Percentiles rank a stretch among this genome's conserved stretches.
These are phyloP conservation scores for Cryptosporidium sp. DNA, from an alignment of 169 alveolate genomes.

Conservation along the genomic window DNA sequence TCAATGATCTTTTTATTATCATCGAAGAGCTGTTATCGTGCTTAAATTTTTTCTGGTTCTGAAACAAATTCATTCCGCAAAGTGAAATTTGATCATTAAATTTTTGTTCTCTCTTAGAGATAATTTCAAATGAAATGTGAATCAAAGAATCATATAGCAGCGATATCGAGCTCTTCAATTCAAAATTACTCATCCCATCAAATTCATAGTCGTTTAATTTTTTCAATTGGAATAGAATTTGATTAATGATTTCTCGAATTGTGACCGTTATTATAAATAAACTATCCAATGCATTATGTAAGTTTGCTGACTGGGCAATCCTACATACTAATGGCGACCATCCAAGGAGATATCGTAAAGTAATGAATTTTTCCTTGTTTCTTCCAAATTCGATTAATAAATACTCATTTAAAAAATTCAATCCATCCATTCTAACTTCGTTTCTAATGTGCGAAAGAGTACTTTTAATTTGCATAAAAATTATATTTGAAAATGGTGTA, in stretches of 20 bases:
- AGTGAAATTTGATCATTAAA: constrained; percentile 8
- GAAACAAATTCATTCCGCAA: neutral
- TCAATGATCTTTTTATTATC: constrained; percentile 23
- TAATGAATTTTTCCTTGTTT: constrained; percentile 30
- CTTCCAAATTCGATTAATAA: constrained; percentile 41
- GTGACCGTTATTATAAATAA: constrained; percentile 9
- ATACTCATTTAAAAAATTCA: constrained; percentile 34
- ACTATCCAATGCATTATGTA: neutral
- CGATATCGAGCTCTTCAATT: neutral
- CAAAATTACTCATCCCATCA: neutral
- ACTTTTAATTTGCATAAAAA: constrained; percentile 50
- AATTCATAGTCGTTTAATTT: neutral
- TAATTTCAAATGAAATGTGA: constrained; percentile 16
- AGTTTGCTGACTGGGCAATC: constrained; percentile 9
- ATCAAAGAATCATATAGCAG: neutral
- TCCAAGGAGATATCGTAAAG: constrained; percentile 32
- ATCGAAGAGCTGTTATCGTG: neutral
- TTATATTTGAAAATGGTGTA: constrained; percentile 16
- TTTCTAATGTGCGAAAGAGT: constrained; percentile 50
- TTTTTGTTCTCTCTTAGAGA: constrained; percentile 53
- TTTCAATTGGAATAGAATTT: neutral
- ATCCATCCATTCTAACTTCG: constrained; percentile 65
- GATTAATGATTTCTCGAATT: constrained; percentile 23
- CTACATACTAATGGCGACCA: constrained; percentile 67
- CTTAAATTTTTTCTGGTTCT: constrained; percentile 4